Evolutionary conservation across 148 eudicot species (phyloP), one percentile per base, ranked within the genome.

Genomic region (Cornus kousa): DNA sequence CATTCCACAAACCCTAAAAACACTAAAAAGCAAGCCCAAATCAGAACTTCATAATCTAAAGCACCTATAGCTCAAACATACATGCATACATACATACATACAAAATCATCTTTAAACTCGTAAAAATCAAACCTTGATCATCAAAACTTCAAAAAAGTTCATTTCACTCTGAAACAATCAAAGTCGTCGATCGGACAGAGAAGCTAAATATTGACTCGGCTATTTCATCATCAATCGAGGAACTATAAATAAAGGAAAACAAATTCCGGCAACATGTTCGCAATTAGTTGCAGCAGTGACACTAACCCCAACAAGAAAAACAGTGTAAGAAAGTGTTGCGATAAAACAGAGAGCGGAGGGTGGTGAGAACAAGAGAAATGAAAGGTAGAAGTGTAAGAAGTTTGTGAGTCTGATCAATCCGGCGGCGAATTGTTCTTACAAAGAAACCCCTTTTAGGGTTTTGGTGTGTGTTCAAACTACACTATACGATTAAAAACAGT

Each of bases 391-490:
- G 17, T 69, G 71, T 39, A 76, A 22, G 64, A 67, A 66, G 33
- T n/a, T 3, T 17, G 20, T 5, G 23, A 24, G 1, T 62, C 3
- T 78, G 70, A 73, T 80, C 78, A 78, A 77, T 80, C 76, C 37
- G 79, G 87, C 87, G 83, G 87, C 87, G 76, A 78, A 80, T 74
- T 78, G 76, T 73, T 77, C 70, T 73, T 35, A 74, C 83, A 80
- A 75, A 81, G 81, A 80, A 84, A 17, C 75, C 80, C 77, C 55
- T 78, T 80, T 84, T 77, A 80, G 87, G 87, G 83, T 84, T 84
- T 84, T 80, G 85, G 74, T 77, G 78, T 69, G 3, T 16, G 20
- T 13, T 72, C 81, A 76, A 76, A 64, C 71, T 74, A 75, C 35
- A 9, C 17, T 62, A 17, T 7, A 17, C 9, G 20, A 5, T 17